Conservation (phyloP, 768 basidiomycete genomes). For the Trametes cingulata region DNA sequence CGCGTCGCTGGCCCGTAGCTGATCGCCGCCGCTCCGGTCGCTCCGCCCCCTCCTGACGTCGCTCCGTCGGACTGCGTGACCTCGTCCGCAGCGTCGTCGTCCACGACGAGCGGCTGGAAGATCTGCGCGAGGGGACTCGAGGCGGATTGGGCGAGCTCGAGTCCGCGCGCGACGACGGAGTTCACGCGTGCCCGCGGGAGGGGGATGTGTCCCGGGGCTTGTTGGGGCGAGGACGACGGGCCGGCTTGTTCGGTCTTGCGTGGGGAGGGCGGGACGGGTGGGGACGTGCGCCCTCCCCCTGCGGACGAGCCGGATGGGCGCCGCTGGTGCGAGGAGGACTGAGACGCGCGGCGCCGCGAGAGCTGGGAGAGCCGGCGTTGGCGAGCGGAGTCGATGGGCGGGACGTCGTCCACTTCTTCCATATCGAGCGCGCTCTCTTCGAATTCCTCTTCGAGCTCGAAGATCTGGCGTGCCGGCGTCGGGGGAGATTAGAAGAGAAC, state of each 20-base stretch:
- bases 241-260: slow-evolving; percentile 2
- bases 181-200: slow-evolving; percentile 42
- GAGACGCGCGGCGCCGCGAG: slow-evolving; percentile 19
- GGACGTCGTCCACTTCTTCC: slow-evolving; percentile 36
- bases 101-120: slow-evolving; percentile 65
- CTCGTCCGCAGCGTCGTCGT: slow-evolving; percentile 43
- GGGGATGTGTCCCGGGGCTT: slow-evolving; percentile 16
- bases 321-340: slow-evolving; percentile 6
- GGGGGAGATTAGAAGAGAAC: not conserved
- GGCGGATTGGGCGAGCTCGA: slow-evolving; percentile 40
- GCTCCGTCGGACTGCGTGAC: not conserved
- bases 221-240: not conserved
- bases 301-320: slow-evolving; percentile 2
- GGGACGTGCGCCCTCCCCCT: slow-evolving; percentile 9
- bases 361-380: slow-evolving; percentile 35
- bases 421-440: slow-evolving; percentile 60
- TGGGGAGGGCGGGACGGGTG: not conserved
- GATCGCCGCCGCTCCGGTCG: slow-evolving; percentile 21
- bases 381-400: slow-evolving; percentile 26
- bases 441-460: slow-evolving; percentile 73
- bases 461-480: slow-evolving; percentile 60
- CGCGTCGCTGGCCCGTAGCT: slow-evolving; percentile 45
- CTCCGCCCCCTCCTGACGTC: not conserved
- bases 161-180: slow-evolving; percentile 43
- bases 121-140: slow-evolving; percentile 73